A percentile compares a stretch with the other conserved stretches of the same genome.
These are phyloP conservation scores for Globisporangium yorkense DNA, from an alignment of 352 stramenopile genomes.

Conservation along the genomic window DNA sequence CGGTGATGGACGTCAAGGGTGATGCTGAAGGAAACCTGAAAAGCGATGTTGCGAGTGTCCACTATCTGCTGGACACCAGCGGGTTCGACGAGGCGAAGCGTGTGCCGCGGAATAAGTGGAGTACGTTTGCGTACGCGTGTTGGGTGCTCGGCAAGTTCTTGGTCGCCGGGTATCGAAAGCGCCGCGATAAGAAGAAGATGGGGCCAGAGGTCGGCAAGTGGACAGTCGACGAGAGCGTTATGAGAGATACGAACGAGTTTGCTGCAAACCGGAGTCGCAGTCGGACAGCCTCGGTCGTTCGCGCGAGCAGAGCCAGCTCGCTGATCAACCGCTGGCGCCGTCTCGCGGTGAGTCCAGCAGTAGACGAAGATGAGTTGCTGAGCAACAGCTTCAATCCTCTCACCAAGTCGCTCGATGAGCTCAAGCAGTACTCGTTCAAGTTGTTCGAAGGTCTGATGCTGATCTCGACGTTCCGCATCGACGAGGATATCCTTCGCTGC, in stretches of 20 bases:
- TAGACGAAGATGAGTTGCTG: constrained; percentile 39
- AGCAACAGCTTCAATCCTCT: constrained; percentile 52
- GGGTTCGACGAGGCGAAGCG: constrained; percentile 64
- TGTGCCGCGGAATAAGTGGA: constrained; percentile 68
- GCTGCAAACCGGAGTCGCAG: constrained; percentile 19
- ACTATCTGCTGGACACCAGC: constrained; percentile 55
- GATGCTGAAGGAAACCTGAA: constrained; percentile 34
- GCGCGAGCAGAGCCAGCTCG: constrained; percentile 35
- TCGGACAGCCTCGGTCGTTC: constrained; percentile 35
- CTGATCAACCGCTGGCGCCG: constrained; percentile 58
- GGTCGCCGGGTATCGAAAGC: constrained; percentile 21
- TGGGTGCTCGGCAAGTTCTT: constrained; percentile 59
- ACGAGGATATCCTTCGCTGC: constrained; percentile 28
- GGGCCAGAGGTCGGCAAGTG: constrained; percentile 5
- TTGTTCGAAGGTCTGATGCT: constrained; percentile 61
- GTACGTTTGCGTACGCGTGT: constrained; percentile 65
- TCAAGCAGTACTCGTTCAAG: constrained; percentile 51
- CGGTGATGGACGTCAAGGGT: constrained; percentile 22
- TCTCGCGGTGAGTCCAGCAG: constrained; percentile 36
- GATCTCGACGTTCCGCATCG: constrained; percentile 63
- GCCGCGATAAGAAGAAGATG: constrained; percentile 7
- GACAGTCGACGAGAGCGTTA: constrained; percentile 1
- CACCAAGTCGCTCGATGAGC: constrained; percentile 44
- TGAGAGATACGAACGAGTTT: constrained; percentile 12
- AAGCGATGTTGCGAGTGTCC: constrained; percentile 58